phyloP scores from a whole-genome alignment of 495 filamentous ascomycete genomes.

The Neurospora sp. region DNA sequence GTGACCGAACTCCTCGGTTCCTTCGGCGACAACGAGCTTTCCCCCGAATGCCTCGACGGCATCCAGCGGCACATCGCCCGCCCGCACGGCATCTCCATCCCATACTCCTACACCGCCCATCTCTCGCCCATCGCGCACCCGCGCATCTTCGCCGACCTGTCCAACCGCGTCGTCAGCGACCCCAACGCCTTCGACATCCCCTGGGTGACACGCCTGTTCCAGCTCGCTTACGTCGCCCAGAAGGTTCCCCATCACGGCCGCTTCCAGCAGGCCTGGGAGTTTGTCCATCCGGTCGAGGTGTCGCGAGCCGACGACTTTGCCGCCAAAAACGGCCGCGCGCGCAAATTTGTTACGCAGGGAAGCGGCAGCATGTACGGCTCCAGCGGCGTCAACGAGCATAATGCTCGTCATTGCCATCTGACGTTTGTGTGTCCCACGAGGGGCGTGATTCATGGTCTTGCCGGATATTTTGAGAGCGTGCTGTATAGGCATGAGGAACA shows the following conservation, averaged over 20 bases:
- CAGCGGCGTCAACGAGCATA: slow-evolving; percentile 74
- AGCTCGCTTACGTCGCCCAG: slow-evolving; percentile 67
- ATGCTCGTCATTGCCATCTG: slow-evolving; percentile 63
- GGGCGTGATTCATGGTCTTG: slow-evolving; percentile 83
- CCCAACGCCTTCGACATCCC: slow-evolving; percentile 74
- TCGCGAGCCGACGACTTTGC: slow-evolving; percentile 45
- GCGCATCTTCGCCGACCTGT: slow-evolving; percentile 71
- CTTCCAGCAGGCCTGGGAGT: slow-evolving; percentile 63
- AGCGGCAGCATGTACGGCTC: slow-evolving; percentile 51
- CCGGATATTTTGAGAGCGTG: slow-evolving; percentile 90
- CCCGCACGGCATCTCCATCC: slow-evolving; percentile 82
- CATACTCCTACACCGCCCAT: slow-evolving; percentile 82
- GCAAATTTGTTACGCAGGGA: slow-evolving; percentile 30
- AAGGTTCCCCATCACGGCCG: slow-evolving; percentile 41
- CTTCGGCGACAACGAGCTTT: slow-evolving; percentile 85
- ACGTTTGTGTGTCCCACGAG: slow-evolving; percentile 61
- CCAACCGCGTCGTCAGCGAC: slow-evolving; percentile 45
- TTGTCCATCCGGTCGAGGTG: slow-evolving; percentile 41
- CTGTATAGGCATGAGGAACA: slow-evolving; percentile 47
- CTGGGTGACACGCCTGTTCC: slow-evolving; percentile 88
- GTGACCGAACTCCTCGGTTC: slow-evolving; percentile 90
- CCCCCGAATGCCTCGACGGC: slow-evolving; percentile 53
- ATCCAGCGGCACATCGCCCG: slow-evolving; percentile 72
- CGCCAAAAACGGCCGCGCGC: slow-evolving; percentile 37
- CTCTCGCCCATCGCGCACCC: slow-evolving; percentile 86